Conservation (phyloP, 345 rosid genomes). For the Citrus australasica region DNA sequence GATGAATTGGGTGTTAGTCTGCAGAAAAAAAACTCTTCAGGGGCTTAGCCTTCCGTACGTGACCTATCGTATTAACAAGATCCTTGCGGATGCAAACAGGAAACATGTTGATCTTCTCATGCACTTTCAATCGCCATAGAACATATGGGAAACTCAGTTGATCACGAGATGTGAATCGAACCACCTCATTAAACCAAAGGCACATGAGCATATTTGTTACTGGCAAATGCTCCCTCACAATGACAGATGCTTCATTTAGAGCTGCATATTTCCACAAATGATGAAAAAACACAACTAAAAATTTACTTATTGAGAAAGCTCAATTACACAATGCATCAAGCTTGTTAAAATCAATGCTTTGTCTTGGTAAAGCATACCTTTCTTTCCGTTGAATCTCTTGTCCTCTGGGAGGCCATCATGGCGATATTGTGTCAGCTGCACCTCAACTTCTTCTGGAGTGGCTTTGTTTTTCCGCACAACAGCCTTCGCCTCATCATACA, state of each 20-base stretch:
- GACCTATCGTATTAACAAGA: slow-evolving; percentile 92
- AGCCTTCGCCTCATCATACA: slow-evolving; percentile 92
- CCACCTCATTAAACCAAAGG: slow-evolving; percentile 98
- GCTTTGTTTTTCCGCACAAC: slow-evolving; percentile 90
- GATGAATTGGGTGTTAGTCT: not conserved
- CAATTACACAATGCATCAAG: not conserved
- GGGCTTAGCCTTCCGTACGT: slow-evolving; percentile 84
- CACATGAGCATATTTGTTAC: slow-evolving; percentile 77
- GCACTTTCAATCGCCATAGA: slow-evolving; percentile 75
- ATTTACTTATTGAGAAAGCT: not conserved
- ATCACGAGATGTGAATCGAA: slow-evolving; percentile 88
- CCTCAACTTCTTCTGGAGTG: slow-evolving; percentile 82
- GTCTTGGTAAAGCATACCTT: slow-evolving; percentile 39
- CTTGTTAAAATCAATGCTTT: not conserved
- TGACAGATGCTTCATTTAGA: slow-evolving; percentile 82
- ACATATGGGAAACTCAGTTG: slow-evolving; percentile 93
- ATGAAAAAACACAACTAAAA: slow-evolving; percentile 1
- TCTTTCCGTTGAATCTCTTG: slow-evolving; percentile 75
- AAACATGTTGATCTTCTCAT: slow-evolving; percentile 69
- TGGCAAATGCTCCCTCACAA: slow-evolving; percentile 82
- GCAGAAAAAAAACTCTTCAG: slow-evolving; percentile 21
- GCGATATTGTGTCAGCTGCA: slow-evolving; percentile 67
- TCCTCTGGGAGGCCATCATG: slow-evolving; percentile 72
- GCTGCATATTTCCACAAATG: slow-evolving; percentile 44
- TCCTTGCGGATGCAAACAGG: slow-evolving; percentile 92